phyloP scores from a whole-genome alignment of 2,329 filamentous ascomycete species.

The Pseudocercospora fuligena region DNA sequence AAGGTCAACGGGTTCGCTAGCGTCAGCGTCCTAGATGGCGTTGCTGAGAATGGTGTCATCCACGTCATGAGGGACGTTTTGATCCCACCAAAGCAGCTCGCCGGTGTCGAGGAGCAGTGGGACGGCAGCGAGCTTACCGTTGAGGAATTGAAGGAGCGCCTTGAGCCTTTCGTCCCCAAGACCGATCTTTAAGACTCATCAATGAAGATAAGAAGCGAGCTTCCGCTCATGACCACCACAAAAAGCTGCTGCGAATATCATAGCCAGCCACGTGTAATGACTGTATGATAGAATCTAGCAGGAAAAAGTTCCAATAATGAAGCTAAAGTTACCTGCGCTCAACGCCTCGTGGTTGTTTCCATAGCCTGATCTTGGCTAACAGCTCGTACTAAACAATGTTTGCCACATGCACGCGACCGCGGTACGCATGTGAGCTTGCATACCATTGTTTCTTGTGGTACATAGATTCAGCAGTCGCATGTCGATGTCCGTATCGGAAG shows the following conservation, averaged over 20 bases:
- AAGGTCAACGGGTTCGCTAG: conserved; percentile 74
- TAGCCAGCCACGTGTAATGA: background rate
- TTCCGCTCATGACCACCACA: background rate
- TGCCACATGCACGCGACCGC: too few species aligned
- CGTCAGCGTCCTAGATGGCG: conserved; percentile 70
- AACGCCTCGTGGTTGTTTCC: too few species aligned
- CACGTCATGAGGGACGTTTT: conserved; percentile 76
- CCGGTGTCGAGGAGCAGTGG: conserved; percentile 47
- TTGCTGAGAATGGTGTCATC: conserved; percentile 80
- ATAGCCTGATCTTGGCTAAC: too few species aligned
- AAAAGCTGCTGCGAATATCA: background rate
- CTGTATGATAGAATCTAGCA: background rate
- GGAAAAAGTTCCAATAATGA: background rate
- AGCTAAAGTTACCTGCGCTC: background rate
- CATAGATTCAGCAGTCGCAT: too few species aligned
- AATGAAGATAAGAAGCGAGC: background rate
- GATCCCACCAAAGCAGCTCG: conserved; percentile 71
- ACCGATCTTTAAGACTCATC: conserved; percentile 31
- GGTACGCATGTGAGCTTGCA: too few species aligned
- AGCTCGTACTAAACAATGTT: too few species aligned
- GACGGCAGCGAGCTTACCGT: conserved; percentile 59
- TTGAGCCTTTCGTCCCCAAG: conserved; percentile 52
- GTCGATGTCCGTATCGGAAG: background rate
- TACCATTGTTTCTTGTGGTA: too few species aligned
- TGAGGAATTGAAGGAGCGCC: conserved; percentile 64